Base-by-base conservation (phyloP, 305 asterid species). In the Stenogyne calaminthoides region DNA sequence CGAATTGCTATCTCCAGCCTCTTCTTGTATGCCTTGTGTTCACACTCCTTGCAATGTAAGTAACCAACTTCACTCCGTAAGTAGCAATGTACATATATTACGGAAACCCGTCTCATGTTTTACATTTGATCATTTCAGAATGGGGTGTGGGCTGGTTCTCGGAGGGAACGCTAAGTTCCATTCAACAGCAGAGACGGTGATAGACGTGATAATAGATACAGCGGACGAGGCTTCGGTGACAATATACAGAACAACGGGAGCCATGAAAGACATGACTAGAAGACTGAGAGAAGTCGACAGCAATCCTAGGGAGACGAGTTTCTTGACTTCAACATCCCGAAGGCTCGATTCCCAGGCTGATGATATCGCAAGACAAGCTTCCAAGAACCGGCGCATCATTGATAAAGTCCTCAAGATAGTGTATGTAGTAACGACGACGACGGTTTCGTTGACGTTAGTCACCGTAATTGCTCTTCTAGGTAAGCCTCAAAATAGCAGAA, bases 151-250 rank as follows among this genome's bases (percentile, higher is more conserved):
- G 7, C 71, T 94, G 15, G 91, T 86, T 56, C 88, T 94, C 5
- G 97, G 97, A 70, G 97, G 92, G 66, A 87, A 80, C 67, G 88
- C 84, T 0, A 87, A 84, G 78, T 86, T 94, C 76, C 89, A 82
- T 71, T 84, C 91, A 0, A 83, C 85, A 68, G 90, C 95, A 0
- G 78, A 80, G 67, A 86, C 75, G 8, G 86, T 94, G 64, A 80
- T 89, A 49, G 86, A 87, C 82, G 83, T 93, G 39, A 80, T 93
- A 8, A 84, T 93, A 27, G 90, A 88, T 36, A 90, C 98, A 15
- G 95, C 97, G 11, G 91, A 94, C 59, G 88, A 73, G 11, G 98
- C 98, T 12, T 83, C 97, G 0, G 74, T 74, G 61, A 89, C 97
- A 3, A 76, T 94, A 71, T 70, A 87, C 72, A 84, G 67, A 59